Evolutionary conservation across 371 early-diverging fungal species (phyloP).

Genomic region (Saksenaea oblongispora): DNA sequence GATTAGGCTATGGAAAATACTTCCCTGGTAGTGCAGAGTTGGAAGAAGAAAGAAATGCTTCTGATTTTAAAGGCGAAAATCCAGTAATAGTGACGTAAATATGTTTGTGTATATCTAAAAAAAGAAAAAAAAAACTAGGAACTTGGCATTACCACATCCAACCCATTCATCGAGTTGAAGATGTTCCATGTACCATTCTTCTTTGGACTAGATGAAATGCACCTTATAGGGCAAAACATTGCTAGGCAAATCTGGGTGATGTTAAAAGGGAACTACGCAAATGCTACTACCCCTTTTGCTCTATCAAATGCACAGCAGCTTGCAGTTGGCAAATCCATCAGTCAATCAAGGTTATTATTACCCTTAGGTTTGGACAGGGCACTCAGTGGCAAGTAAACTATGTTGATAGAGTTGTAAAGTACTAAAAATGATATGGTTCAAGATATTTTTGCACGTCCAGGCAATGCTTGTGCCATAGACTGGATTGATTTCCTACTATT

Average conservation of each 20-base stretch:
- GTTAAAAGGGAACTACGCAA: background rate
- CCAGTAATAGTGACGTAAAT: too few relatives aligned
- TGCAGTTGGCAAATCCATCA: too few relatives aligned
- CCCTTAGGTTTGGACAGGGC: background rate
- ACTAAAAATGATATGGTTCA: too few relatives aligned
- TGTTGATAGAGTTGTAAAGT: too few relatives aligned
- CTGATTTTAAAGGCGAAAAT: background rate
- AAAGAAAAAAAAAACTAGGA: background rate
- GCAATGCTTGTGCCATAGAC: too few relatives aligned
- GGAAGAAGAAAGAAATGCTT: too few relatives aligned
- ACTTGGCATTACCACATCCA: background rate
- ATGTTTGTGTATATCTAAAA: background rate
- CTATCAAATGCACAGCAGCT: background rate
- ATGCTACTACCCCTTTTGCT: background rate
- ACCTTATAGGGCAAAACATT: slow-evolving; percentile 21
- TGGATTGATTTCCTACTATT: too few relatives aligned
- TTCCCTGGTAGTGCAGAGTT: background rate
- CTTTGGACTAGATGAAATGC: slow-evolving; percentile 8
- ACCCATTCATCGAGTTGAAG: background rate
- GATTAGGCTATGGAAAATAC: background rate
- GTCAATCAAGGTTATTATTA: background rate
- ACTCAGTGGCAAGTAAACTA: too few relatives aligned
- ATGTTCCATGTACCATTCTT: background rate
- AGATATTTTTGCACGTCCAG: too few relatives aligned
- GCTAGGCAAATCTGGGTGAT: background rate